Conservation (phyloP, 106 monocot species). For the Posidonia australis region DNA sequence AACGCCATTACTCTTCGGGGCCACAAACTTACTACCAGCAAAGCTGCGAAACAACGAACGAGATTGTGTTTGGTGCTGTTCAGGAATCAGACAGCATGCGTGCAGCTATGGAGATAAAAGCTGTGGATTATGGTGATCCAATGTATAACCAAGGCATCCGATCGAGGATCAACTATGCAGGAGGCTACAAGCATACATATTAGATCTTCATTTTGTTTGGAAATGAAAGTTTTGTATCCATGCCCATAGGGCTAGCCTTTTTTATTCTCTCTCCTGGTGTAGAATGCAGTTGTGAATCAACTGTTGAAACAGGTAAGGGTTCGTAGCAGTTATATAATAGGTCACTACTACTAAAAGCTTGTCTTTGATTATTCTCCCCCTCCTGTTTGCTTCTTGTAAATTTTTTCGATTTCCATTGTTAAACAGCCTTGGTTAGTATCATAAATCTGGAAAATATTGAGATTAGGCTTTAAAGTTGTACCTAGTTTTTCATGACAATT, state of each 20-base stretch:
- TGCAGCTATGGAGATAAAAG: conserved; percentile 58
- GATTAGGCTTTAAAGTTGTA: no score
- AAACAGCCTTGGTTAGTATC: no score
- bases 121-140: conserved; percentile 61
- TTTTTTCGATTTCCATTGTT: no score
- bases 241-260: neutral
- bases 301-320: no score
- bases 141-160: conserved; percentile 60
- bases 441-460: no score
- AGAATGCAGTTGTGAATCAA: no score
- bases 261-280: no score
- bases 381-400: no score
- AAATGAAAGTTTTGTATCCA: neutral
- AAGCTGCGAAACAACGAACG: conserved; percentile 74
- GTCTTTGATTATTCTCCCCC: no score
- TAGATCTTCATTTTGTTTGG: conserved; percentile 5
- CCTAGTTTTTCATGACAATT: no score
- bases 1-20: conserved; percentile 65
- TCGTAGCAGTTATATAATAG: no score
- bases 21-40: conserved; percentile 83
- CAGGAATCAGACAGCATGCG: conserved; percentile 52
- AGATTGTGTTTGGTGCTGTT: conserved; percentile 95
- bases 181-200: conserved; percentile 35
- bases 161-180: conserved; percentile 33
- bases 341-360: no score